Evolutionary conservation across 2,329 filamentous ascomycete species (phyloP), one percentile per base, ranked within the genome.

Genomic region (Botrytis aclada): DNA sequence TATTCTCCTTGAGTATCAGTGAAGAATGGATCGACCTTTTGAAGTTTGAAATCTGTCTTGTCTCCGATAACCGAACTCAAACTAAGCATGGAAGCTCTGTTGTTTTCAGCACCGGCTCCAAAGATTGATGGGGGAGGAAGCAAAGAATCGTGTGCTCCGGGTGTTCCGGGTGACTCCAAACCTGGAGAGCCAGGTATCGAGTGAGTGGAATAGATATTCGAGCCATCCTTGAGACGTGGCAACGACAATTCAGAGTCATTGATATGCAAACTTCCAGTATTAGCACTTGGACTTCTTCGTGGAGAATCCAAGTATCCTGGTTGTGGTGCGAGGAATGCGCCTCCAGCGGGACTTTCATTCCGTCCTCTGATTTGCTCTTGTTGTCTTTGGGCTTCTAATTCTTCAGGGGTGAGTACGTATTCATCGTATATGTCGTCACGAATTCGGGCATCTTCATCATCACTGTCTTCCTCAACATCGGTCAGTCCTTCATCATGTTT

Each of bases 1-100:
- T 89, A 92, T 74, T 89, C 84, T 45, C 88, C 89, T 47, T 85
- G 88, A 64, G 86, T 86, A 78, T 92, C 90, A 9, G 87, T 91
- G 82, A 92, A 92, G 82, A 88, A 89, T 3, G 89, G 89, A 76
- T 90, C 88, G 0, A 92, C 88, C 72, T 90, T 89, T 78, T 92
- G 89, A 25, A 91, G 84, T 74, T 88, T 86, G 78, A 87, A 89
- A 77, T 90, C 86, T 70, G 86, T 87, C 78, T 89, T 89, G 73
- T 88, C 88, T 29, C 88, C 87, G 39, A 90, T 84, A 43, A 91
- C 85, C 0, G 74, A 74, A 62, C 74, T 72, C 32, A 74, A 83
- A 41, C 87, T 89, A 39, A 90, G 82, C 4, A 83, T 82, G 2
- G 85, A 87, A 60, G 75, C 69, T 61, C 65, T 67, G 61, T 74